Evolutionary conservation across 2,329 filamentous ascomycete species (phyloP).

Genomic region (Fusarium continuum): DNA sequence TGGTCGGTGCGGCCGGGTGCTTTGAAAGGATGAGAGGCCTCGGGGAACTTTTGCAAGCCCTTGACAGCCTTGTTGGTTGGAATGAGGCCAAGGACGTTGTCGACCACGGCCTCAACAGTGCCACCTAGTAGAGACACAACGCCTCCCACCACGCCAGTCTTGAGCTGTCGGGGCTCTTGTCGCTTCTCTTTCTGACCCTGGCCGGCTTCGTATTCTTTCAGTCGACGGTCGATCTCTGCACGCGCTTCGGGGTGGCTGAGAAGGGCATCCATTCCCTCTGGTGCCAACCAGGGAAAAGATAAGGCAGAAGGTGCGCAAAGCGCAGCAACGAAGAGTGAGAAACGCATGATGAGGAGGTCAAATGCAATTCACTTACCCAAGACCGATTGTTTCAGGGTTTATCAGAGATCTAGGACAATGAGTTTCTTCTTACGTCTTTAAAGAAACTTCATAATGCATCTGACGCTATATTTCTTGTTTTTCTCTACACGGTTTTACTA

Average conservation of each 20-base stretch:
- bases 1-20: conserved; percentile 13
- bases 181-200: background rate
- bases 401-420: too few relatives aligned
- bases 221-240: conserved; percentile 16
- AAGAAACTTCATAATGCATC: background rate
- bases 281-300: conserved; percentile 20
- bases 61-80: conserved; percentile 24
- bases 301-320: conserved; percentile 11
- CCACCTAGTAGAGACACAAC: conserved; percentile 16
- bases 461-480: background rate
- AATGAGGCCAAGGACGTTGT: conserved; percentile 15
- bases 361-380: background rate
- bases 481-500: background rate
- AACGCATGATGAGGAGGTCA: background rate
- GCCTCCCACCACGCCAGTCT: conserved; percentile 1
- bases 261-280: conserved; percentile 14
- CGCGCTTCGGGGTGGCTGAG: conserved; percentile 20
- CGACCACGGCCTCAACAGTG: conserved; percentile 17
- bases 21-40: conserved; percentile 11
- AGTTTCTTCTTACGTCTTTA: too few relatives aligned
- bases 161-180: background rate
- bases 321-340: conserved; percentile 3
- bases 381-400: too few relatives aligned
- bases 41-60: conserved; percentile 23
- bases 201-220: background rate